Percentiles rank a stretch among this genome's conserved stretches.
phyloP scores from a whole-genome alignment of 2,329 filamentous ascomycete genomes.

The Aspergillus clavatus region DNA sequence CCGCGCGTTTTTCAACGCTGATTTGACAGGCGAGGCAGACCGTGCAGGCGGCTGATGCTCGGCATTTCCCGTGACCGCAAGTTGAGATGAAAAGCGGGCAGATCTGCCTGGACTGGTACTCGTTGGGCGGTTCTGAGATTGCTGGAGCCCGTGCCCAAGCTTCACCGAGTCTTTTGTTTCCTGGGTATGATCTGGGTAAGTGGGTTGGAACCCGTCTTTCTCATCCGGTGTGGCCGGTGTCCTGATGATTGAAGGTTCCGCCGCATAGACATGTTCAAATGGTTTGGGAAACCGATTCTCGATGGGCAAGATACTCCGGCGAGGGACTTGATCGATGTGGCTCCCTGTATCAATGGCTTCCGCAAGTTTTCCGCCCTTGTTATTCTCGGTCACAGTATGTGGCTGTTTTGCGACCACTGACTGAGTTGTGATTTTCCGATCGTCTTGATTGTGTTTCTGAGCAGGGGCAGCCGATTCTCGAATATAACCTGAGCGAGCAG shows the following conservation, averaged over 20 bases:
- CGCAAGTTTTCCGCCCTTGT: constrained; percentile 34
- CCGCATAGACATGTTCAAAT: not conserved
- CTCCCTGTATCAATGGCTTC: constrained; percentile 14
- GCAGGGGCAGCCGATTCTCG: constrained; percentile 5
- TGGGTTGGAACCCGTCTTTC: constrained; percentile 4
- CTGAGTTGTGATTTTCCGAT: not conserved
- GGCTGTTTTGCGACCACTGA: constrained; percentile 29
- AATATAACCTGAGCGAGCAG: constrained; percentile 1
- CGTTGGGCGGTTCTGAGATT: constrained; percentile 28
- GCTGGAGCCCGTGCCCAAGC: constrained; percentile 11
- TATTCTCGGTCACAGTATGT: constrained; percentile 40
- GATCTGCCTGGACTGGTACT: constrained; percentile 52
- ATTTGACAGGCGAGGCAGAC: constrained; percentile 58
- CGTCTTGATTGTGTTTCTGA: not conserved
- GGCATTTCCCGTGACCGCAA: constrained; percentile 43
- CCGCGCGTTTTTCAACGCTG: constrained; percentile 55
- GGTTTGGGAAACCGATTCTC: not conserved
- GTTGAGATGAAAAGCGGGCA: constrained; percentile 53
- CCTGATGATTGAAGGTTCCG: constrained; percentile 3
- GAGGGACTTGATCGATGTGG: not conserved
- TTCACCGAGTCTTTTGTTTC: constrained; percentile 15
- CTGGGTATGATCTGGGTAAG: constrained; percentile 19
- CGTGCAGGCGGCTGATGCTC: constrained; percentile 55
- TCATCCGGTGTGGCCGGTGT: constrained; percentile 11
- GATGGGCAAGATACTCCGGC: constrained; percentile 4